Evolutionary conservation across 192 early-diverging fungal species (phyloP).

Genomic region (Dissophora ornata): DNA sequence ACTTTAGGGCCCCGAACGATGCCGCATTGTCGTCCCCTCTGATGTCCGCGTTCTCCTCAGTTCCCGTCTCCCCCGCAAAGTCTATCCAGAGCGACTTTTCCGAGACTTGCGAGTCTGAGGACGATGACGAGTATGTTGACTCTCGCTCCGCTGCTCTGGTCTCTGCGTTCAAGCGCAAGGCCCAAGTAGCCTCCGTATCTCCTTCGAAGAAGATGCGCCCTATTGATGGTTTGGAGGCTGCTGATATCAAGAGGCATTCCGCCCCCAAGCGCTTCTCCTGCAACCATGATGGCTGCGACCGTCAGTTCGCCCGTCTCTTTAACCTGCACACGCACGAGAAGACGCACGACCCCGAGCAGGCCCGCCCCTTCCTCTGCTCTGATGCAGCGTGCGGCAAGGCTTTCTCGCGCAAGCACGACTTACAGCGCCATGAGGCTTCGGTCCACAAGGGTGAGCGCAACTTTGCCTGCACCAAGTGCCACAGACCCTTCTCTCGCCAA

Average conservation of each 20-base stretch:
- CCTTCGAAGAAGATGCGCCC: constrained; percentile 19
- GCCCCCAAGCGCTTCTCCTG: constrained; percentile 63
- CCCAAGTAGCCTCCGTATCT: background rate
- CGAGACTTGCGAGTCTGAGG: constrained; percentile 18
- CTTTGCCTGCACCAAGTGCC: constrained; percentile 66
- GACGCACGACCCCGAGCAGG: constrained; percentile 76
- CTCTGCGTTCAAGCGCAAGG: constrained; percentile 51
- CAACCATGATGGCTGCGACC: constrained; percentile 62
- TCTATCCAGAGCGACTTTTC: constrained; percentile 7
- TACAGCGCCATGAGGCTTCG: constrained; percentile 71
- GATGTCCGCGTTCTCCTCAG: constrained; percentile 10
- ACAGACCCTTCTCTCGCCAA: constrained; percentile 70
- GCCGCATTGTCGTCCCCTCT: constrained; percentile 5
- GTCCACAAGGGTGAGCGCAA: constrained; percentile 73
- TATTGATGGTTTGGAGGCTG: background rate
- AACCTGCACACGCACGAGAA: constrained; percentile 74
- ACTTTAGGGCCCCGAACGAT: background rate
- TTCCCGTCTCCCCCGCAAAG: constrained; percentile 23
- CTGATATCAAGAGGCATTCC: constrained; percentile 6
- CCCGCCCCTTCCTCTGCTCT: constrained; percentile 67
- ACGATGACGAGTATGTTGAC: constrained; percentile 31
- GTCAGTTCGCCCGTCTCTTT: constrained; percentile 71
- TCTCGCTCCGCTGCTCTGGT: constrained; percentile 49
- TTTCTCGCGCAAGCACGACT: constrained; percentile 78
- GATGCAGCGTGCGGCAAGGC: constrained; percentile 61